These are phyloP conservation scores for Starmerella floricola DNA, from an alignment of 805 yeast genomes.

Conservation along the genomic window DNA sequence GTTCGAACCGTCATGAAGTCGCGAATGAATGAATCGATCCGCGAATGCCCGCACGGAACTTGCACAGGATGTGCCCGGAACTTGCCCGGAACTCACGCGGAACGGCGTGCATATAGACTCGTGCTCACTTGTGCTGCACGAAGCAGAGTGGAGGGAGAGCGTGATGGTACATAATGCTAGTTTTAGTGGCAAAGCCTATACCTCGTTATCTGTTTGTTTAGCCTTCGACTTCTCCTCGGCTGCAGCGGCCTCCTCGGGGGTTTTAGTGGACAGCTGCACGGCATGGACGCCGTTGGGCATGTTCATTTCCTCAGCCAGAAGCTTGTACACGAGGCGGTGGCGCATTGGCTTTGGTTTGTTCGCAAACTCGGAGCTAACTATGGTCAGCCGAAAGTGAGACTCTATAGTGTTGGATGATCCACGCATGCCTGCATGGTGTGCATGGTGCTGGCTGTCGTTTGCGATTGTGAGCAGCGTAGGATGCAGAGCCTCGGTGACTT, in stretches of 20 bases:
- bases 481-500: constrained; percentile 33
- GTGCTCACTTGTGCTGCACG: no score
- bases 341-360: constrained; percentile 59
- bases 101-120: no score
- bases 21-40: no score
- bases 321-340: constrained; percentile 60
- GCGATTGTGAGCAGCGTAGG: constrained; percentile 41
- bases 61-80: no score
- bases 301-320: constrained; percentile 61
- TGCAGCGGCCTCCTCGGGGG: constrained; percentile 42
- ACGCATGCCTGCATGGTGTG: constrained; percentile 72
- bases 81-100: no score
- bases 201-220: no score
- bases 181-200: no score
- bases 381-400: constrained; percentile 66
- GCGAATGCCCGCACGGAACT: no score
- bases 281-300: constrained; percentile 67
- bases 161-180: no score
- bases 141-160: no score
- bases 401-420: constrained; percentile 62
- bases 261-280: constrained; percentile 69
- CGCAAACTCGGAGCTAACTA: constrained; percentile 56
- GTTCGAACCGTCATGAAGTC: no score
- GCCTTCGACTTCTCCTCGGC: background rate
- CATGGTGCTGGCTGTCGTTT: constrained; percentile 81